Evolutionary conservation across 495 filamentous ascomycete species (phyloP), one percentile per base, ranked within the genome.

Genomic region (Xylaria longipes): DNA sequence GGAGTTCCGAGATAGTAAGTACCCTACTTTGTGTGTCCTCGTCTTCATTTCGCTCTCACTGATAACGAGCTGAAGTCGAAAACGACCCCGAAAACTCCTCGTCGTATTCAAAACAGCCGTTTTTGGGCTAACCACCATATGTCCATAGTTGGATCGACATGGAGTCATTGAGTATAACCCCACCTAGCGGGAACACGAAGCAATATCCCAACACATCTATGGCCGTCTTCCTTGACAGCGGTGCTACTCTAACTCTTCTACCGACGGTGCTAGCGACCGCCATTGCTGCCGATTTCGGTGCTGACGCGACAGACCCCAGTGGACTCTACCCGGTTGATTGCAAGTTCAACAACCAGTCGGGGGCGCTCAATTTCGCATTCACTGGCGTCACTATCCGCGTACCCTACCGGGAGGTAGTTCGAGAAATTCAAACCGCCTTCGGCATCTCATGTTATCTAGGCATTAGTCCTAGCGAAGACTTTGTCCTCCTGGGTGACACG

Each of bases 211-310:
- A 84, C 67, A 79, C 88, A 35, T 80, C 82, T 12, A 79, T 91
- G 58, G 86, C 90, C 1, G 93, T 93, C 7, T 87, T 98, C 12
- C 87, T 98, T 25, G 96, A 99, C 78, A 95, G 94, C 54, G 96
- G 96, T 52, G 93, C 90, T 62, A 97, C 91, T 31, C 87, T 97
- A 72, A 94, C 92, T n/a, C 92, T 97, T 69, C 88, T 99, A 3
- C 95, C 96, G 3, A 83, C 92, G 48, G 72, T 84, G 33, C 73
- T 97, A 46, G 88, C 88, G 15, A 72, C 82, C 17, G 77, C 78
- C 3, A 89, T 99, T 31, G 94, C 89, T 69, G 76, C 85, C 41
- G 88, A 90, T 60, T 86, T 95, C 73, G 87, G 89, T 2, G 92
- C 91, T 9, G 76, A 85, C 8, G 87, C 76, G 2, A 76, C 80